phyloP scores from a whole-genome alignment of 2,329 filamentous ascomycete species.

The Cladosporium oxysporum region DNA sequence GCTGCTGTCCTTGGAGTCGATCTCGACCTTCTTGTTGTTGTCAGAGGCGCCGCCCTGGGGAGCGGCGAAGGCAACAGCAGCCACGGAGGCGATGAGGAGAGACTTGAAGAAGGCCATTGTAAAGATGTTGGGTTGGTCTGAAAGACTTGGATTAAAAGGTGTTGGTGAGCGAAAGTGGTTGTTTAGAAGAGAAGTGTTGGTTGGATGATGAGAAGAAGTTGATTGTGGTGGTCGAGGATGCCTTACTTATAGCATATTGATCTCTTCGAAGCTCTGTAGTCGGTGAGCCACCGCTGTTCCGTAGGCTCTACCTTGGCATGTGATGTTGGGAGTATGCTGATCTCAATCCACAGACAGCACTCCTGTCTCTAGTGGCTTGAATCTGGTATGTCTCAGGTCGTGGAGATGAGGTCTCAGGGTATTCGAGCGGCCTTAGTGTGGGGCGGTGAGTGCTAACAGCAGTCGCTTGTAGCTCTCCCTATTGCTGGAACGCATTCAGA shows the following conservation, averaged over 20 bases:
- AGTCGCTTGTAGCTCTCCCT: slow-evolving; percentile 2
- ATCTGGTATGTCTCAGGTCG: slow-evolving; percentile 15
- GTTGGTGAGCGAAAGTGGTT: slow-evolving; percentile 17
- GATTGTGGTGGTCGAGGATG: slow-evolving; percentile 16
- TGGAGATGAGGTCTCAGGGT: slow-evolving; percentile 18
- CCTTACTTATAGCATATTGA: slow-evolving; percentile 20
- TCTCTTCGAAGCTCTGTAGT: neutral
- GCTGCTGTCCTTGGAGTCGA: neutral
- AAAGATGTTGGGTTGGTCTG: slow-evolving; percentile 20
- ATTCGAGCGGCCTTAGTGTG: neutral
- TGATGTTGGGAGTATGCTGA: slow-evolving; percentile 13
- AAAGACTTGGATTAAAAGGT: slow-evolving; percentile 19
- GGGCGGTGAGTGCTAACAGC: slow-evolving; percentile 15
- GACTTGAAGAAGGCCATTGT: slow-evolving; percentile 21
- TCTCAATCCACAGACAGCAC: slow-evolving; percentile 16
- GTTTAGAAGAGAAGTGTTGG: slow-evolving; percentile 19
- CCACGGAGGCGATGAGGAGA: slow-evolving; percentile 21
- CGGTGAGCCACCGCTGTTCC: slow-evolving; percentile 15
- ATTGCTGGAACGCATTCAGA: neutral
- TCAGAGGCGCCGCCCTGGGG: slow-evolving; percentile 13
- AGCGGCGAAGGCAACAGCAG: slow-evolving; percentile 18
- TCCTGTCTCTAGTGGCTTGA: slow-evolving; percentile 16
- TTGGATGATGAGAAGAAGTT: slow-evolving; percentile 19
- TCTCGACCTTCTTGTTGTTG: slow-evolving; percentile 10
- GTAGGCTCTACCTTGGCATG: slow-evolving; percentile 1